Conservation (phyloP, 805 yeast species). For the Wickerhamomyces rabaulensis region DNA sequence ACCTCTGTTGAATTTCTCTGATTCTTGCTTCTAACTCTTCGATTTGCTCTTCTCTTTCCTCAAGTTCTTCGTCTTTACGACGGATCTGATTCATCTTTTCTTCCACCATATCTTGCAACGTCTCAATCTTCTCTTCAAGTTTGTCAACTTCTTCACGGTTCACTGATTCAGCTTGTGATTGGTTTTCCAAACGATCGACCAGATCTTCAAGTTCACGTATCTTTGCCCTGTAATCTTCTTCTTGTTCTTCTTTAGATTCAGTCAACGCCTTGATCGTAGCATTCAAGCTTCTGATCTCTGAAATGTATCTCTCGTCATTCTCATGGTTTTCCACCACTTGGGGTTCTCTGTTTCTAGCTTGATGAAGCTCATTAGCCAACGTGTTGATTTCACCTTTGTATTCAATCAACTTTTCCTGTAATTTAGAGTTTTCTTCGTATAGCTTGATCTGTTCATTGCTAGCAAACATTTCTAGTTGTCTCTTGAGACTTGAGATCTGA, state of each 20-base stretch:
- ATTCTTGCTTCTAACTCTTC: conserved; percentile 14
- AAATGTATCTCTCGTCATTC: conserved; percentile 2
- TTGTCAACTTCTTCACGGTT: conserved; percentile 6
- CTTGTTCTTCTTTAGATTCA: conserved; percentile 1
- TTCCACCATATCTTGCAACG: conserved; percentile 7
- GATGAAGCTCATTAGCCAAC: conserved; percentile 4
- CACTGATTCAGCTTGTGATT: not conserved
- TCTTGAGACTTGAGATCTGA: conserved; percentile 36
- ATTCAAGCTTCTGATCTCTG: conserved; percentile 9
- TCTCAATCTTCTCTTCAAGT: conserved; percentile 18
- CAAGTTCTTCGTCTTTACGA: conserved; percentile 18
- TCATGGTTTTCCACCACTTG: not conserved
- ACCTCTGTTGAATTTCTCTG: conserved; percentile 11
- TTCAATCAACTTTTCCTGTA: conserved; percentile 21
- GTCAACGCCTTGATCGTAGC: not conserved
- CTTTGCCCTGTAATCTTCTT: not conserved
- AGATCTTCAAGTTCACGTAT: not conserved
- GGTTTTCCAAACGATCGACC: not conserved
- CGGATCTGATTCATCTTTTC: conserved; percentile 16
- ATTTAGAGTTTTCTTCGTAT: conserved; percentile 32
- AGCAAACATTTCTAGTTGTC: conserved; percentile 31
- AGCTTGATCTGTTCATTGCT: conserved; percentile 35
- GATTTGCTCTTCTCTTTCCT: conserved; percentile 13
- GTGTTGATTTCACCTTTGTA: conserved; percentile 17
- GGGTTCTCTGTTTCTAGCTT: conserved; percentile 3